Percentiles rank a stretch among this genome's conserved stretches.
Evolutionary conservation across 2,329 filamentous ascomycete genomes (phyloP).

Genomic region (Calonectria pseudoturangicola): DNA sequence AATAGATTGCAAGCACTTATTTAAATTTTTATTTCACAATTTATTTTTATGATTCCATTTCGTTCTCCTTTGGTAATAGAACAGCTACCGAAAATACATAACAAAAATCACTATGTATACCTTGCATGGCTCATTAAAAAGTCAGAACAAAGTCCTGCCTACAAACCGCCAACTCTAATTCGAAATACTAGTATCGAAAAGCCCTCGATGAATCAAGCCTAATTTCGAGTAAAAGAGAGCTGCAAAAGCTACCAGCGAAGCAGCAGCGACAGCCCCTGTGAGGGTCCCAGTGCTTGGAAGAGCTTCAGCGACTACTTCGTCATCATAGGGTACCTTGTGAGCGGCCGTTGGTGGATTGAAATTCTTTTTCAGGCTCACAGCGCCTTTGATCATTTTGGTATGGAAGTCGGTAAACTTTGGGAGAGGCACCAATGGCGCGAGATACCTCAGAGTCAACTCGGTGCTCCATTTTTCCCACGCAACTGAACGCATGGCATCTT

Average conservation of each 20-base stretch:
- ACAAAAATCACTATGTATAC: neutral
- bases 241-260: neutral
- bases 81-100: too few species aligned
- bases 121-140: neutral
- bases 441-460: neutral
- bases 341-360: neutral
- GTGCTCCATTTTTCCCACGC: slow-evolving; percentile 4
- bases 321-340: slow-evolving; percentile 2
- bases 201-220: neutral
- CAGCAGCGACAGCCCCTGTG: neutral
- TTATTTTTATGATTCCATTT: too few species aligned
- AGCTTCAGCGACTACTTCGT: neutral
- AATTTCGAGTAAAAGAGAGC: neutral
- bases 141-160: neutral
- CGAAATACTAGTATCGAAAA: neutral
- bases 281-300: neutral
- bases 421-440: neutral
- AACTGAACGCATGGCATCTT: neutral
- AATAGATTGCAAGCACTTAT: too few species aligned
- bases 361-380: neutral
- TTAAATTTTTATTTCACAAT: too few species aligned
- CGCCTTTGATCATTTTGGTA: slow-evolving; percentile 3
- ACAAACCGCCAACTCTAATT: neutral
- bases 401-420: slow-evolving; percentile 5
- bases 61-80: too few species aligned